Conservation (phyloP, 305 asterid genomes). For the Fraxinus angustifolia region DNA sequence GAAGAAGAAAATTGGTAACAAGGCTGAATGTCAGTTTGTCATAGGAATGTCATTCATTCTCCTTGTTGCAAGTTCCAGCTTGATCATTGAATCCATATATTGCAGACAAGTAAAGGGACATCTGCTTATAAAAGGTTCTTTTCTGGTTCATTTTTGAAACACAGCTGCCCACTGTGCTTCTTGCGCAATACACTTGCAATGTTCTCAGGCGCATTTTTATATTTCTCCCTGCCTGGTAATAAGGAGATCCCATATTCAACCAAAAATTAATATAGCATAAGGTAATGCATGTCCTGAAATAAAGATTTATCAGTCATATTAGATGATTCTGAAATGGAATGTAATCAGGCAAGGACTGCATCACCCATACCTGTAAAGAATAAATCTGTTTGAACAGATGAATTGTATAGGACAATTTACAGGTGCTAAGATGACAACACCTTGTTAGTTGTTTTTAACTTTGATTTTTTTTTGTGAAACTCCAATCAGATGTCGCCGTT, state of each 20-base stretch:
- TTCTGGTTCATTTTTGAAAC: neutral
- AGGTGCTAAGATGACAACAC: neutral
- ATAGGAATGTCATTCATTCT: neutral
- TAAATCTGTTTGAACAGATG: neutral
- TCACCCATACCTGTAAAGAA: neutral
- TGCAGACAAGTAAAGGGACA: neutral
- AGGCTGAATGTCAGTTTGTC: neutral
- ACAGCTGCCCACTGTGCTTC: neutral
- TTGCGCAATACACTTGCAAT: neutral
- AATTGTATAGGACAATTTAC: neutral
- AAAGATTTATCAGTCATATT: neutral
- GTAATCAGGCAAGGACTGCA: neutral
- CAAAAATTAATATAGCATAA: neutral
- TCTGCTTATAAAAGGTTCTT: neutral
- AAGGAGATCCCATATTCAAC: neutral
- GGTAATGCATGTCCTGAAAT: neutral
- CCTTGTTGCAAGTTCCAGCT: neutral
- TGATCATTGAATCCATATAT: neutral
- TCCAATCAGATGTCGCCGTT: neutral
- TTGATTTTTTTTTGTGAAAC: neutral
- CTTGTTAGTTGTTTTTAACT: neutral
- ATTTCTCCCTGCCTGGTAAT: neutral
- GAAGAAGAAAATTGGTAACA: neutral
- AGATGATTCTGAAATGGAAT: neutral
- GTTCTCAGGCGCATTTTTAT: neutral